These are phyloP conservation scores for Chlorella sorokiniana DNA, from an alignment of 139 green algal genomes.

Conservation along the genomic window DNA sequence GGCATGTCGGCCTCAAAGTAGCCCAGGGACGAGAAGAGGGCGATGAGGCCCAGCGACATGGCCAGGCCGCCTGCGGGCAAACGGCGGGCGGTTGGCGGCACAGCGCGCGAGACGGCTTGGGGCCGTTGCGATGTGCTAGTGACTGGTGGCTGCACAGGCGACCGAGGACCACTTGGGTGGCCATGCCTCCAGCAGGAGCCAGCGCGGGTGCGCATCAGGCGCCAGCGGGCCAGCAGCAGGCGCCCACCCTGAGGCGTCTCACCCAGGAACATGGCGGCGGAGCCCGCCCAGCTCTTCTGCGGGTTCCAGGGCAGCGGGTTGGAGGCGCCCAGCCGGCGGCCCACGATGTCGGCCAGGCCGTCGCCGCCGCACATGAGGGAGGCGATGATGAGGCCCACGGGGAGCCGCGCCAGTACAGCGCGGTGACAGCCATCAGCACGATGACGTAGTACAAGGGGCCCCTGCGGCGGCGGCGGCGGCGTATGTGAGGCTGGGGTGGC, in stretches of 20 bases:
- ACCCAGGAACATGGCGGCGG: constrained; percentile 80
- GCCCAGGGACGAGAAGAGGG: constrained; percentile 57
- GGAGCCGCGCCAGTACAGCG: constrained; percentile 81
- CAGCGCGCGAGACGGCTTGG: no score
- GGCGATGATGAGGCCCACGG: constrained; percentile 56
- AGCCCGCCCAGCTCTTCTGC: constrained; percentile 88
- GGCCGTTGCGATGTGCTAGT: no score
- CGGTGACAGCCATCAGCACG: constrained; percentile 69
- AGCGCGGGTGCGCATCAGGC: no score
- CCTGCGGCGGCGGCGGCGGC: neutral
- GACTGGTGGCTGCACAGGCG: no score
- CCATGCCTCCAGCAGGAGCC: no score
- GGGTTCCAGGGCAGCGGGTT: constrained; percentile 85
- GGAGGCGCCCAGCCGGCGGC: constrained; percentile 64
- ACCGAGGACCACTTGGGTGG: no score
- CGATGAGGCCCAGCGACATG: constrained; percentile 63
- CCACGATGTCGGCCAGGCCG: constrained; percentile 93
- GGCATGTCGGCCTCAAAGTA: constrained; percentile 56
- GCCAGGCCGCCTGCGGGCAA: constrained; percentile 47
- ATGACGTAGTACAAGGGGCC: constrained; percentile 90
- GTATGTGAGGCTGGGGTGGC: neutral
- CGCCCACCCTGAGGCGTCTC: no score
- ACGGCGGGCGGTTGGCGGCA: neutral
- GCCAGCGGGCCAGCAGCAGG: no score
- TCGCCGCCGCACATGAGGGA: constrained; percentile 91